A percentile compares a stretch with the other conserved stretches of the same genome.
Evolutionary conservation across 495 filamentous ascomycete species (phyloP).

Genomic region (Penicillium egyptiacum): DNA sequence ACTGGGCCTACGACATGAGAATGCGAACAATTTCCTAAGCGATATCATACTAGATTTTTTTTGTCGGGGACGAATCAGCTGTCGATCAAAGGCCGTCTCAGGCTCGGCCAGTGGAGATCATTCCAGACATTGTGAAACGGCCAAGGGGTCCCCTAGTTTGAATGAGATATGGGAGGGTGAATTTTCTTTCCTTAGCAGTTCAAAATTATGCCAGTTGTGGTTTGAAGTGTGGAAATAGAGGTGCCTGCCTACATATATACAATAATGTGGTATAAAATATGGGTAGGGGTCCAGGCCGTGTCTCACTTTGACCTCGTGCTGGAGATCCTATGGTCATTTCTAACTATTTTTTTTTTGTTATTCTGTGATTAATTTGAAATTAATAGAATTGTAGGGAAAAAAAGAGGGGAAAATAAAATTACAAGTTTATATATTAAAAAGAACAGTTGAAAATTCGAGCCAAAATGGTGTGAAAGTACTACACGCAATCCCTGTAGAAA

Average conservation of each 20-base stretch:
- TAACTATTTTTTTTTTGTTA: not conserved
- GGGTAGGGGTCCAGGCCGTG: not conserved
- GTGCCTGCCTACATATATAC: not conserved
- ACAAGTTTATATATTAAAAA: not conserved
- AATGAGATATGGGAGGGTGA: not conserved
- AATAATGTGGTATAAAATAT: not conserved
- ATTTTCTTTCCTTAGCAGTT: not conserved
- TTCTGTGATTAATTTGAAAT: not conserved
- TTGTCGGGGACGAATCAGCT: constrained; percentile 6
- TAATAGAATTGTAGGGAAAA: not conserved
- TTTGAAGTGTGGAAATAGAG: not conserved
- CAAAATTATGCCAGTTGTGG: not conserved
- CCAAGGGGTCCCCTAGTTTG: constrained; percentile 1
- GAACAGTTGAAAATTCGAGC: not conserved
- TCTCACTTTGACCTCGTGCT: constrained; percentile 4
- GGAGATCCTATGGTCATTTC: not conserved
- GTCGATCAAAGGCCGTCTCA: not conserved
- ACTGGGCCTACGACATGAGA: not conserved
- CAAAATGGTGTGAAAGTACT: not conserved
- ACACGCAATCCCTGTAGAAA: constrained; percentile 7
- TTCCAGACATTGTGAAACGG: constrained; percentile 4
- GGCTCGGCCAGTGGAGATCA: constrained; percentile 7
- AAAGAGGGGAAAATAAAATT: not conserved
- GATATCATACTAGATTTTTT: not conserved
- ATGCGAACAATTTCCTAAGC: not conserved